Base-by-base conservation (phyloP, 1,139 yeast species). In the Hanseniaspora sp. region DNA sequence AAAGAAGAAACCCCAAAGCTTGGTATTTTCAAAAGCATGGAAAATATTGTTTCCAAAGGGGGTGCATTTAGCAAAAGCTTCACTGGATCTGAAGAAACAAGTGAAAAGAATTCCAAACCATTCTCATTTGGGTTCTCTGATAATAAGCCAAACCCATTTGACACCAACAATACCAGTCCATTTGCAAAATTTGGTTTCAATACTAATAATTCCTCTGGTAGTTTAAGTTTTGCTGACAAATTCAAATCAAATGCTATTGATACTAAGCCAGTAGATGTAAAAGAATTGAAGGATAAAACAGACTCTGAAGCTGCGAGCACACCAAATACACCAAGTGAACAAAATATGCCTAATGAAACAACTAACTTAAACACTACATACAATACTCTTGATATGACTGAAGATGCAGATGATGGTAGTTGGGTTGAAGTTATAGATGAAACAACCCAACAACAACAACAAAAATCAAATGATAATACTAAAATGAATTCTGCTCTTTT, bases 51-150 rank as follows among this genome's bases (percentile, higher is more conserved):
- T 1, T 29, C 35, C 12, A 28, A 28, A 23, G 49, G 42, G 7
- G 12, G 2, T 7, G 12, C 54, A 23, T 53, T 52, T 35, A 58
- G 56, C 23, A 23, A 23, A 23, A 23, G 23, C 4, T 23, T 23
- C 1, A 29, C 51, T 15, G 33, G 38, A 1, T 53, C 44, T 46
- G 59, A 54, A 12, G 40, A 57, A 13, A 35, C 57, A 17, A 48
- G 43, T 15, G 6, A 33, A 6, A 15, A 11, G 15, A n/a, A 12
- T 3, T 13, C 17, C 4, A 15, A 17, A 1, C 3, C 33, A 4
- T 47, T 44, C 9, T 38, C 44, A 12, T 47, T 47, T 39, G 52
- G 52, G 1, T 7, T 39, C 17, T 47, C 33, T 18, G 44, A 35
- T 9, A 47, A 29, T 7, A 47, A 47, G 6, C 31, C n/a, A 17